Base-by-base conservation (phyloP, 2,329 filamentous ascomycete genomes). In the Sclerotinia borealis region DNA sequence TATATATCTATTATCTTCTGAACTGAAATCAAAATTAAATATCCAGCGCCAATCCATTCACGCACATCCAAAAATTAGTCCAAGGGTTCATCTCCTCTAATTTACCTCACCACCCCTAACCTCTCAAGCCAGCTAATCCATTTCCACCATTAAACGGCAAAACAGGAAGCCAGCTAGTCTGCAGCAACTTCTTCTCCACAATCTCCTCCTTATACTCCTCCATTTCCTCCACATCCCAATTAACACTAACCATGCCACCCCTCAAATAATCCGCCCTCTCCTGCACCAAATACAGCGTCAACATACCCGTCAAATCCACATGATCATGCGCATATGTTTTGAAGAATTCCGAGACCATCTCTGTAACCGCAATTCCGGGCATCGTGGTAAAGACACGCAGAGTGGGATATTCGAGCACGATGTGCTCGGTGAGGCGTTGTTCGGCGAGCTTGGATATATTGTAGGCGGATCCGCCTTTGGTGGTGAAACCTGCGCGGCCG, bases 311-410 rank as follows among this genome's bases (percentile, higher is more conserved):
- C 45, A 76, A 66, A 2, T 66, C 68, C 1, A 59, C 68, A 56
- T 73, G 73, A 64, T 76, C 75, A 45, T 71, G 72, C 1, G 74
- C 72, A 59, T 72, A 76, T 2, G 79, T 73, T 1, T 71, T 70
- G 15, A 68, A 74, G 0, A 54, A 17, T 0, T 63, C 61, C 0
- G 50, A 48, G 3, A 76, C 75, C 61, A 82, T 71, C 36, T 79
- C 78, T 0, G 80, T 83, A 67, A 70, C 71, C 1, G 80, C 75
- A 17, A 75, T 76, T 3, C 81, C 81, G 0, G 81, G 81, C 68
- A 83, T 79, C 4, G 81, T 75, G n/a, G 75, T 75, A 11, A 81
- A 68, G 1, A 81, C 65, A 0, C 78, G 78, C 51, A 79, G 69
- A 11, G 75, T 72, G 10, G 68, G 69, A 66, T 83, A 79, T 65